phyloP scores from a whole-genome alignment of 2,329 filamentous ascomycete genomes.

The Xylariaceae sp. region DNA sequence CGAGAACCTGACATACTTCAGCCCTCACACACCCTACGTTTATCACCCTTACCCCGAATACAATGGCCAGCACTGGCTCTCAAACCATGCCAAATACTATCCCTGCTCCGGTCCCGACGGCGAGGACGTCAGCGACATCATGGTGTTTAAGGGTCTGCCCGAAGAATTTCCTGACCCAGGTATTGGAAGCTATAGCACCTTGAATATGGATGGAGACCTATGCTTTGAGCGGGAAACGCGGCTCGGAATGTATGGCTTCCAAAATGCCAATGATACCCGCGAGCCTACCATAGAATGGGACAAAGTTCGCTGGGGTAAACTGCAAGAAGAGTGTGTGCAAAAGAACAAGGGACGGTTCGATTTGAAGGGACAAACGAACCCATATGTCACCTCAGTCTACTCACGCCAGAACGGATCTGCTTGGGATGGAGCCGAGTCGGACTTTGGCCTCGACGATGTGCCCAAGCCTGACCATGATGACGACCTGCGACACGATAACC shows the following conservation, averaged over 20 bases:
- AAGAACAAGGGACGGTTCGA: slow-evolving; percentile 64
- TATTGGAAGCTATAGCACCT: slow-evolving; percentile 58
- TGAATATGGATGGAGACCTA: slow-evolving; percentile 58
- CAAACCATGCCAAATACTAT: slow-evolving; percentile 53
- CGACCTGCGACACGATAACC: slow-evolving; percentile 4
- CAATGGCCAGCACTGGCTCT: slow-evolving; percentile 55
- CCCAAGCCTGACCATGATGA: slow-evolving; percentile 11
- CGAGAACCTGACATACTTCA: slow-evolving; percentile 35
- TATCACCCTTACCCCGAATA: slow-evolving; percentile 72
- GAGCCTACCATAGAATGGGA: slow-evolving; percentile 52
- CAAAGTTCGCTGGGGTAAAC: slow-evolving; percentile 63
- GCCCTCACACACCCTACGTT: slow-evolving; percentile 43
- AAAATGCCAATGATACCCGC: slow-evolving; percentile 43
- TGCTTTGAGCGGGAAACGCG: slow-evolving; percentile 68
- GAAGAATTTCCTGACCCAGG: slow-evolving; percentile 54
- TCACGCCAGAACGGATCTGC: slow-evolving; percentile 21
- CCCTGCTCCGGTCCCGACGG: slow-evolving; percentile 64
- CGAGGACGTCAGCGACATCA: slow-evolving; percentile 54
- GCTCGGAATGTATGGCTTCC: slow-evolving; percentile 61
- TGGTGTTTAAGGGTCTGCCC: slow-evolving; percentile 60
- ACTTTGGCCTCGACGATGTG: slow-evolving; percentile 9
- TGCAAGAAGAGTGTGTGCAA: slow-evolving; percentile 63
- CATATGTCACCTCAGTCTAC: slow-evolving; percentile 37
- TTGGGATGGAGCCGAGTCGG: slow-evolving; percentile 7
- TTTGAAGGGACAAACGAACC: slow-evolving; percentile 37